Evolutionary conservation across 2,329 filamentous ascomycete genomes (phyloP), one percentile per base, ranked within the genome.

Genomic region (Karstenula rhodostoma): DNA sequence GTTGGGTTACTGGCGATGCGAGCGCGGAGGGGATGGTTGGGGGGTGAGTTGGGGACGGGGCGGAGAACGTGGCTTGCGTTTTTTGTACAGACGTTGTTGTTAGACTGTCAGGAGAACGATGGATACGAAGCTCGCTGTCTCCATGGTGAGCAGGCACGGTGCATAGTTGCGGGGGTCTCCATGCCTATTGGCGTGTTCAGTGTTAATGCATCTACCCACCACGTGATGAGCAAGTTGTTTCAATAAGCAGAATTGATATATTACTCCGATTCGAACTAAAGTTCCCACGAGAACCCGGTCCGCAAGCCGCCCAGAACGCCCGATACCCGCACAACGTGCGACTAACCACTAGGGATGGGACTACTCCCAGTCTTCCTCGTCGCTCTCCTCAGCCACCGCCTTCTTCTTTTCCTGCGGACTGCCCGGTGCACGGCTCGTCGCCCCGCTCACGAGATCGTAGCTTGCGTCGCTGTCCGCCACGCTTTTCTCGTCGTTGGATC

Each of bases 381-480:
- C 89, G 66, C 87, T 90, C 63, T 91, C 88, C 56, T 84, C 83
- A 4, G 71, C 76, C 56, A 80, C 79, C 17, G 71, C 68, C 47
- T 78, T 83, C 69, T 82, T 81, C 61, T 77, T 80, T 59, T 87
- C 85, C 71, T 85, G 85, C 2, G 87, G 87, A 61, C 85, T 89
- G 5, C 86, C 85, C 1, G 93, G 90, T 19, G 93, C 90, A 66
- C 91, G 90, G 76, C 92, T 97, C 48, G 88, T 83, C 6, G 90
- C 89, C 8, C 91, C 90, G 48, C 81, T 83, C 3, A 99, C 93
- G 35, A 99, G 85, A 76, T 99, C 95, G 77, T 99, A 99, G 80
- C 93, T 97, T 19, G 92, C 92, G 70, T 99, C 95, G 75, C 94
- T 97, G 71, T 95, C 95, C 8, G 93, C 89, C 68, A 95, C 91